Evolutionary conservation across 352 stramenopile species (phyloP), one percentile per base, ranked within the genome.

Genomic region (Hyaloperonospora brassicae): DNA sequence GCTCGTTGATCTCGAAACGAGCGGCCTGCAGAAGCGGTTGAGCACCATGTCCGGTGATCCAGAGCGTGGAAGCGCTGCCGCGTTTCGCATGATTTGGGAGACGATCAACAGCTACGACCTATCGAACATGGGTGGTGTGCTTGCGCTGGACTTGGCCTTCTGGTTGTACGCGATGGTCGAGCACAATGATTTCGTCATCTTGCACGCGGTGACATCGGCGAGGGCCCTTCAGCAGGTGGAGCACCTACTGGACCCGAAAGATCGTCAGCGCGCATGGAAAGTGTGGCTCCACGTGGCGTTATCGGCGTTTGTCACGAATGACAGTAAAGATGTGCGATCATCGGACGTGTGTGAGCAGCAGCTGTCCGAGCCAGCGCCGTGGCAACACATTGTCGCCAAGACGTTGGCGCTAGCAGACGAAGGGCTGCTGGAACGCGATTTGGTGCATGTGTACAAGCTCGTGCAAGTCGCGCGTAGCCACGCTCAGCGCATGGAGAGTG

Each of bases 371-470:
- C 23, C 79, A n/a, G 50, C 65, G 8, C 56, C 52, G n/a, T 86
- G 76, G 76, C 51, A 59, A 6, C 61, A 67, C 41, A 76, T 83
- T n/a, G 25, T 81, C 6, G 54, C 59, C 0, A 64, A 64, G 21
- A 71, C 70, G 4, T 49, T 84, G 39, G 61, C 46, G 1, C 50
- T 73, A 25, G 55, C 64, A 6, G 73, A 86, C 27, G 64, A 68
- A 59, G 62, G 62, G 0, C 21, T 66, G 27, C 30, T 61, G 5
- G 58, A 66, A 46, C 50, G 58, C 23, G 62, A 70, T 53, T 47
- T 70, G 27, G 62, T 61, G 21, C 76, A 86, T 40, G 62, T 65
- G 2, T 84, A 84, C 66, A 86, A 86, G 50, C 43, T 86, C 11
- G 73, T 86, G 40, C 76, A 84, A 52, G 71, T 83, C 30, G 73